phyloP scores from a whole-genome alignment of 768 basidiomycete species.

The Trametes sanguinea region DNA sequence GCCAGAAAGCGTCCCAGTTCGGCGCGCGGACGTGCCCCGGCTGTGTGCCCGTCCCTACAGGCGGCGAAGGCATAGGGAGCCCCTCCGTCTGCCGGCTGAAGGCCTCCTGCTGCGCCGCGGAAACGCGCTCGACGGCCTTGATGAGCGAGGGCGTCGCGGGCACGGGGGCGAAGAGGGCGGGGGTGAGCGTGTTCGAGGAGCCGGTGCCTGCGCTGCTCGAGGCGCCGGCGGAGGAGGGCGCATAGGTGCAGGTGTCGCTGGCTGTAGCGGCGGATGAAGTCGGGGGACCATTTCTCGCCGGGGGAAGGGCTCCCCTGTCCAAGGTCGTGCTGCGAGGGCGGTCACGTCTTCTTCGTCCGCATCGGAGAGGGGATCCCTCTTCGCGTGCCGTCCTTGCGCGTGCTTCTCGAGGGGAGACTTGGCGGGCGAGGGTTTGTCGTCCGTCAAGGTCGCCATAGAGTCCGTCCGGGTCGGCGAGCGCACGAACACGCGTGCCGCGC shows the following conservation, averaged over 20 bases:
- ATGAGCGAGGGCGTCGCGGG: constrained; percentile 68
- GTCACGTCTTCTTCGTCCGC: constrained; percentile 34
- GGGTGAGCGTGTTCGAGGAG: constrained; percentile 22
- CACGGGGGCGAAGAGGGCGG: constrained; percentile 41
- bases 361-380: constrained; percentile 29
- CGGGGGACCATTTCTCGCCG: constrained; percentile 49
- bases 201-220: constrained; percentile 18
- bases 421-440: constrained; percentile 19
- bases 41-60: not conserved
- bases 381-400: not conserved
- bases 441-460: constrained; percentile 29
- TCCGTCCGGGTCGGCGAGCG: constrained; percentile 25
- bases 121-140: constrained; percentile 60
- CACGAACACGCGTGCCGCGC: constrained; percentile 14
- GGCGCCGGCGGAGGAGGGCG: constrained; percentile 26
- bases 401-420: not conserved
- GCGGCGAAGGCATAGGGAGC: constrained; percentile 3
- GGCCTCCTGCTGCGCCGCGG: constrained; percentile 55
- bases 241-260: constrained; percentile 15
- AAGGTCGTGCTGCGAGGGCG: not conserved
- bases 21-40: constrained; percentile 18
- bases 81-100: constrained; percentile 33
- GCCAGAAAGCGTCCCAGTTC: constrained; percentile 51
- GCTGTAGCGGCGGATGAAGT: constrained; percentile 47
- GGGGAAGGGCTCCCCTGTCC: not conserved